Percentiles rank a stretch among this genome's conserved stretches.
Evolutionary conservation across 306 rosid genomes (phyloP).

Genomic region (Pyrus betulifolia): DNA sequence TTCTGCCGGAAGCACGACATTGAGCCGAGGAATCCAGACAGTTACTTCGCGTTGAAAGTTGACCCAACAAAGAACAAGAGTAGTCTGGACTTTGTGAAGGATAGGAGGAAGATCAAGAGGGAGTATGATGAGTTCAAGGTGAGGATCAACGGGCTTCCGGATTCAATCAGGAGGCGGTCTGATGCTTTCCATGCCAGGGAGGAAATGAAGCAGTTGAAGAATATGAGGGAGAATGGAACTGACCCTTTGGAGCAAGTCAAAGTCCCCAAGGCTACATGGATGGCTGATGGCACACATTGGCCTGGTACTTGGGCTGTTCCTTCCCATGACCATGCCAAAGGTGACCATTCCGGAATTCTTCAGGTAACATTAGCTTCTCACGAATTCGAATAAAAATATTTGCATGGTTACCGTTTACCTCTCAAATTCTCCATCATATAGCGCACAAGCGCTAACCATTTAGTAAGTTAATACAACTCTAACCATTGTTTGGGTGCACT

Average conservation of each 20-base stretch:
- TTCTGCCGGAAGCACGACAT: slow-evolving; percentile 69
- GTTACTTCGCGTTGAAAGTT: slow-evolving; percentile 61
- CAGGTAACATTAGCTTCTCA: slow-evolving; percentile 43
- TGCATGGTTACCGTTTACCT: neutral
- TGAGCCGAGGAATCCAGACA: slow-evolving; percentile 89
- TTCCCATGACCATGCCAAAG: slow-evolving; percentile 44
- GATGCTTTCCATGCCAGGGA: slow-evolving; percentile 66
- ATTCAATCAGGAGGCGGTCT: slow-evolving; percentile 73
- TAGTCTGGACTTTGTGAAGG: slow-evolving; percentile 73
- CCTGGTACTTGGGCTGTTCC: slow-evolving; percentile 65
- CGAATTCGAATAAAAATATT: neutral
- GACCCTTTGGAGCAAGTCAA: slow-evolving; percentile 36
- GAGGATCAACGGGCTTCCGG: slow-evolving; percentile 70
- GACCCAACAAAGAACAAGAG: slow-evolving; percentile 85
- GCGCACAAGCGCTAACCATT: neutral
- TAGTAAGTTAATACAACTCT: too few relatives aligned
- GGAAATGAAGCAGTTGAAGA: slow-evolving; percentile 49
- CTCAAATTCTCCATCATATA: neutral
- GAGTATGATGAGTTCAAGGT: slow-evolving; percentile 95
- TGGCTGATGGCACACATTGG: slow-evolving; percentile 96
- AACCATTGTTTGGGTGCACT: too few relatives aligned
- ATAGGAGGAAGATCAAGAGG: slow-evolving; percentile 82
- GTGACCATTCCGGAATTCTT: slow-evolving; percentile 91
- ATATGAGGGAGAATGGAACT: slow-evolving; percentile 31
- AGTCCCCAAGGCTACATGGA: slow-evolving; percentile 58